Evolutionary conservation across 306 rosid species (phyloP).

Genomic region (Luffa acutangula): DNA sequence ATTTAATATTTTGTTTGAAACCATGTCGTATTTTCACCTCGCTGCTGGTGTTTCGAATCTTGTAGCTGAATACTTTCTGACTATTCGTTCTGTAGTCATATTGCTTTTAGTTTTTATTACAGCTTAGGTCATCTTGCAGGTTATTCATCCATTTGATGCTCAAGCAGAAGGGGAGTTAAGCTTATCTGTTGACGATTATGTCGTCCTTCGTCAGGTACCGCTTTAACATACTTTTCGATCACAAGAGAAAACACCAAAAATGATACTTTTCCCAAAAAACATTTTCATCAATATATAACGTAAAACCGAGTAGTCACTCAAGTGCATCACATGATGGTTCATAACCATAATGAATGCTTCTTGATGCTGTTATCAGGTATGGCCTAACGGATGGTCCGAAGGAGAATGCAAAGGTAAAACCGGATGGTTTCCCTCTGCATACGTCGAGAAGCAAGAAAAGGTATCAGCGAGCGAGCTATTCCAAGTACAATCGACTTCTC

Average conservation of each 20-base stretch:
- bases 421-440: slow-evolving; percentile 98
- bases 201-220: slow-evolving; percentile 76
- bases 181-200: slow-evolving; percentile 64
- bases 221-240: neutral
- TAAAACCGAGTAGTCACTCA: neutral
- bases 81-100: neutral
- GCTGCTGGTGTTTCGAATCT: neutral
- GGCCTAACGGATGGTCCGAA: slow-evolving; percentile 82
- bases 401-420: slow-evolving; percentile 70
- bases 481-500: neutral
- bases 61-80: neutral
- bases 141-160: slow-evolving; percentile 82
- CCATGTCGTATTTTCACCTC: neutral
- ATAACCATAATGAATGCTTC: neutral
- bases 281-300: neutral
- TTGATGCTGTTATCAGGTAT: slow-evolving; percentile 31
- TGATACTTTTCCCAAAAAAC: neutral
- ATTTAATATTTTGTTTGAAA: neutral
- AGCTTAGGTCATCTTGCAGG: slow-evolving; percentile 30
- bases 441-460: slow-evolving; percentile 55
- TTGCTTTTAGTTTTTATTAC: neutral
- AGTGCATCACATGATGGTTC: neutral
- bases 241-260: neutral
- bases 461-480: slow-evolving; percentile 28
- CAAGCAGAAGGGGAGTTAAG: slow-evolving; percentile 77